Evolutionary conservation across 2,329 filamentous ascomycete species (phyloP).

Genomic region (Scopulariopsis brevicaulis): DNA sequence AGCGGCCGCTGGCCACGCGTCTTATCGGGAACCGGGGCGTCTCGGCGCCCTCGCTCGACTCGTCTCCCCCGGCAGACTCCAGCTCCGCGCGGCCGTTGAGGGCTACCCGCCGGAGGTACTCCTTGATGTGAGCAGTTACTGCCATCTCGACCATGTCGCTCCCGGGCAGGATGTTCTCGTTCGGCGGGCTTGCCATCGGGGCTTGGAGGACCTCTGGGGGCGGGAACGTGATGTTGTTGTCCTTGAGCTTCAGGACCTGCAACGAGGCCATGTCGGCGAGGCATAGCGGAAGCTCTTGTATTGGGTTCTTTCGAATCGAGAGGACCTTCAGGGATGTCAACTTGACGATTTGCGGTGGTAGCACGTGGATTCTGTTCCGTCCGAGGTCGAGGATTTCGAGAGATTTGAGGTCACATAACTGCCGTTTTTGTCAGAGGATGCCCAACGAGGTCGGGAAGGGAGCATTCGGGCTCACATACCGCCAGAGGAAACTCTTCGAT

Average conservation of each 20-base stretch:
- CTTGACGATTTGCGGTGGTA: slow-evolving; percentile 71
- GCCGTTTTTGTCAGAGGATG: not conserved
- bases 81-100: slow-evolving; percentile 39
- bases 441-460: not conserved
- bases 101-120: slow-evolving; percentile 42
- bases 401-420: slow-evolving; percentile 78
- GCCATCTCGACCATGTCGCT: slow-evolving; percentile 52
- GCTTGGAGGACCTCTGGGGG: slow-evolving; percentile 53
- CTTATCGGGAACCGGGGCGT: slow-evolving; percentile 60
- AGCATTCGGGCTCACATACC: slow-evolving; percentile 24
- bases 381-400: slow-evolving; percentile 90
- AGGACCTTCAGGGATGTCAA: slow-evolving; percentile 81
- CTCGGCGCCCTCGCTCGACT: slow-evolving; percentile 64
- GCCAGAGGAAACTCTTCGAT: slow-evolving; percentile 51
- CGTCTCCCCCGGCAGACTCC: slow-evolving; percentile 44
- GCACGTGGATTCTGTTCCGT: slow-evolving; percentile 67
- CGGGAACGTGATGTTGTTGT: slow-evolving; percentile 76
- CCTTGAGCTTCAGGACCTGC: slow-evolving; percentile 80
- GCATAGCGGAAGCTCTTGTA: slow-evolving; percentile 72
- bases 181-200: slow-evolving; percentile 32
- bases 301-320: slow-evolving; percentile 76
- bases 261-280: slow-evolving; percentile 84
- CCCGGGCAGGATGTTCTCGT: slow-evolving; percentile 40
- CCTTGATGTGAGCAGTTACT: slow-evolving; percentile 50
- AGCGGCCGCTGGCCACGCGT: slow-evolving; percentile 51